These are phyloP conservation scores for Coemansia sp. DNA, from an alignment of 371 early-diverging fungal genomes.

Conservation along the genomic window DNA sequence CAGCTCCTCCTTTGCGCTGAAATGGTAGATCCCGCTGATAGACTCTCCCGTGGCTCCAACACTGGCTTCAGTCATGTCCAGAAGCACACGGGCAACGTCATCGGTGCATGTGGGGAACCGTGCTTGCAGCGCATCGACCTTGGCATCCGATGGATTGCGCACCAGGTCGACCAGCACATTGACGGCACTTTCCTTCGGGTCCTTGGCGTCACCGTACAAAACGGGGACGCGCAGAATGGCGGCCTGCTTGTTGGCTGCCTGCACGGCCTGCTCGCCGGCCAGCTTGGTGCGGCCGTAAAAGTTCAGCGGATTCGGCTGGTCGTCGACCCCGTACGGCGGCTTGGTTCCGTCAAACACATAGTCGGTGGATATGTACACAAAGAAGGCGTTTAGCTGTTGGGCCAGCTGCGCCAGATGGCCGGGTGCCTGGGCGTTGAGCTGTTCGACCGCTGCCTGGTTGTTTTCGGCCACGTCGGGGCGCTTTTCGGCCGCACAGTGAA, in stretches of 20 bases:
- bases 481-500: slow-evolving; percentile 87
- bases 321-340: slow-evolving; percentile 75
- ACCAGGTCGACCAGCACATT: slow-evolving; percentile 69
- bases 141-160: slow-evolving; percentile 49
- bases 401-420: slow-evolving; percentile 59
- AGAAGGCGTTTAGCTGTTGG: slow-evolving; percentile 54
- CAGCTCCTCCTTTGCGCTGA: slow-evolving; percentile 59
- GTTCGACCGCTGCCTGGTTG: slow-evolving; percentile 58
- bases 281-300: slow-evolving; percentile 76
- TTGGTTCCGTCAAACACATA: slow-evolving; percentile 87
- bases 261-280: slow-evolving; percentile 70
- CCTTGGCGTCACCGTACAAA: slow-evolving; percentile 70
- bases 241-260: slow-evolving; percentile 57
- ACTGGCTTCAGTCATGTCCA: slow-evolving; percentile 57
- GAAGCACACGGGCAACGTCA: slow-evolving; percentile 68
- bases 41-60: slow-evolving; percentile 47
- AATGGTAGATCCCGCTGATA: slow-evolving; percentile 69
- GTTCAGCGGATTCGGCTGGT: slow-evolving; percentile 74
- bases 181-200: slow-evolving; percentile 74
- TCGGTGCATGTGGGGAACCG: slow-evolving; percentile 80
- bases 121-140: slow-evolving; percentile 68
- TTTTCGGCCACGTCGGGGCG: slow-evolving; percentile 81
- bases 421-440: slow-evolving; percentile 71
- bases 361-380: slow-evolving; percentile 88
- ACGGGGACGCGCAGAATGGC: slow-evolving; percentile 79